Base-by-base conservation (phyloP, 2,329 filamentous ascomycete species). In the Ceratocystis lukuohia region DNA sequence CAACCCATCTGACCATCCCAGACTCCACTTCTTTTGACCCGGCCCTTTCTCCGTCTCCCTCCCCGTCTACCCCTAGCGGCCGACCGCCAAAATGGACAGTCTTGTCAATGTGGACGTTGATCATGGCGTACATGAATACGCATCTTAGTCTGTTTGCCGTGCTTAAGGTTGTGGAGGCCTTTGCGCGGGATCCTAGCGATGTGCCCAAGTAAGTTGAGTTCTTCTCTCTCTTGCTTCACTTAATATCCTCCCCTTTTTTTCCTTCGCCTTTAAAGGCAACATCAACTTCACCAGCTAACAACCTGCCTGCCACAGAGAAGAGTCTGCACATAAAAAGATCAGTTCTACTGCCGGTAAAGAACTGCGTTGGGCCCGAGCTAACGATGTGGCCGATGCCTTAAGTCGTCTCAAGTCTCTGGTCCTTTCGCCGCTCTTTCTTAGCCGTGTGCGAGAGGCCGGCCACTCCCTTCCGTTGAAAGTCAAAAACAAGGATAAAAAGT, bases 281-380 rank as follows among this genome's bases (percentile, higher is more conserved):
- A 10, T 5, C 46, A 48, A n/a, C 46, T 22, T n/a, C 17, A 4
- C 17, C 5, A 33, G 17, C 45, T 56, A 56, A 53, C 33, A 48
- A 1, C 50, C 7, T 8, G 10, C 62, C 28, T n/a, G 8, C 17
- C 46, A 67, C 66, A 83, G 81, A 46, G 80, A 80, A 70, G 82
- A 84, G 70, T 84, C 82, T 33, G 82, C 80, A 44, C 82, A 82
- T 71, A 84, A 85, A 74, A 82, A 80, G 25, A 78, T 84, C 69
- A 80, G 81, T 65, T 75, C 76, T 6, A 78, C 83, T 68, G 77
- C 85, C 41, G 82, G 83, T 69, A 82, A 84, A 68, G 80, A 85
- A 46, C 80, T 82, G 37, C 77, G 82, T 71, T 84, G 82, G 77
- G 66, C 66, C 6, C 66, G 66, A 5, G 57, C 66, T 12, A 62